Conservation (phyloP, 2,329 filamentous ascomycete genomes). For the Sclerotinia borealis region DNA sequence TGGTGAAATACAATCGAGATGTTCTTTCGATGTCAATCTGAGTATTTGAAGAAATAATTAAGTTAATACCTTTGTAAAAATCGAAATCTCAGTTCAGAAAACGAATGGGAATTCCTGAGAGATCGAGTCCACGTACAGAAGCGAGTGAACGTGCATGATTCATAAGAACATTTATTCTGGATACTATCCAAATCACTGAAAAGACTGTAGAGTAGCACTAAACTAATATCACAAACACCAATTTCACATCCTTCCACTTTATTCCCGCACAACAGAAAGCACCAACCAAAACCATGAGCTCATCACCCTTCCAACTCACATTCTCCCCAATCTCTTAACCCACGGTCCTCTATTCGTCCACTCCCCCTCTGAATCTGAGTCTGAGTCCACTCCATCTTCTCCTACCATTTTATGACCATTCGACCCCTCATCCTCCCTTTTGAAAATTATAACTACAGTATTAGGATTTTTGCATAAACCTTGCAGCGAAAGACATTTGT, state of each 20-base stretch:
- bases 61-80: too few species aligned
- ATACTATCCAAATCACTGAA: neutral
- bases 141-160: too few species aligned
- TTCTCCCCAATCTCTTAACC: neutral
- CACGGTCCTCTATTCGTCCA: constrained; percentile 1
- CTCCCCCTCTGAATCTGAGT: neutral
- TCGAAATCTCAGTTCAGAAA: too few species aligned
- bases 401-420: neutral
- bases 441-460: neutral
- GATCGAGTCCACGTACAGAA: too few species aligned
- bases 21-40: too few species aligned
- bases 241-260: neutral
- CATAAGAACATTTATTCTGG: neutral
- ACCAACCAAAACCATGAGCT: neutral
- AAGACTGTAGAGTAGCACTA: neutral
- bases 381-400: neutral
- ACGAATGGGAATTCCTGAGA: too few species aligned
- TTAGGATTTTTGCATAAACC: neutral
- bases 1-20: too few species aligned
- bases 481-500: constrained; percentile 1
- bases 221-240: neutral
- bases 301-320: neutral
- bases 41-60: too few species aligned
- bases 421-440: neutral
- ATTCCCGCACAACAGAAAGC: neutral